A percentile compares a stretch with the other conserved stretches of the same genome.
These are phyloP conservation scores for Cyberlindnera xishuangbannaensis DNA, from an alignment of 805 yeast species.

Conservation along the genomic window DNA sequence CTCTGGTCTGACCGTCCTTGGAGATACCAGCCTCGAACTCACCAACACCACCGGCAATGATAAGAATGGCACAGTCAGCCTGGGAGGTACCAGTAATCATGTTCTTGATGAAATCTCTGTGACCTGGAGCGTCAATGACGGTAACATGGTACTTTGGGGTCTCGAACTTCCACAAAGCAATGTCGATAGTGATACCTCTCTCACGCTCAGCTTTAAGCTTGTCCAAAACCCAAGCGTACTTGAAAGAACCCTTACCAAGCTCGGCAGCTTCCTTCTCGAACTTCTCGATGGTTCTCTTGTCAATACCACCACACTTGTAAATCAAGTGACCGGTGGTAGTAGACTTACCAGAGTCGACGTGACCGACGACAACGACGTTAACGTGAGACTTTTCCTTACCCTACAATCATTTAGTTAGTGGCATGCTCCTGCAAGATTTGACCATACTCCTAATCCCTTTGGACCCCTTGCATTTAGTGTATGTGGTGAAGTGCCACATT, in stretches of 20 bases:
- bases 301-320: constrained; percentile 99
- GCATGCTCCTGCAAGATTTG: no score
- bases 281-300: constrained; percentile 98
- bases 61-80: constrained; percentile 90
- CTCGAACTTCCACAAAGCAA: constrained; percentile 94
- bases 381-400: constrained; percentile 97
- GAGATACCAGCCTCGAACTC: constrained; percentile 96
- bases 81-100: constrained; percentile 95
- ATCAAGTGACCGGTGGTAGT: constrained; percentile 99
- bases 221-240: constrained; percentile 97
- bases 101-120: constrained; percentile 94
- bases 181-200: constrained; percentile 95
- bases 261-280: constrained; percentile 98
- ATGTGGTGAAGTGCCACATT: no score
- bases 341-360: constrained; percentile 99
- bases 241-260: constrained; percentile 97
- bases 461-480: no score
- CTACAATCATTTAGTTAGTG: constrained; percentile 23
- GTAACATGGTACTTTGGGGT: constrained; percentile 92
- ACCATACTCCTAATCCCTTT: no score
- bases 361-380: constrained; percentile 99
- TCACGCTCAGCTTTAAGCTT: constrained; percentile 95
- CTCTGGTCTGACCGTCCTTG: constrained; percentile 94
- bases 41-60: constrained; percentile 91
- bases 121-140: constrained; percentile 94